phyloP scores from a whole-genome alignment of 805 yeast genomes.

The Kazachstania kunashirensis region DNA sequence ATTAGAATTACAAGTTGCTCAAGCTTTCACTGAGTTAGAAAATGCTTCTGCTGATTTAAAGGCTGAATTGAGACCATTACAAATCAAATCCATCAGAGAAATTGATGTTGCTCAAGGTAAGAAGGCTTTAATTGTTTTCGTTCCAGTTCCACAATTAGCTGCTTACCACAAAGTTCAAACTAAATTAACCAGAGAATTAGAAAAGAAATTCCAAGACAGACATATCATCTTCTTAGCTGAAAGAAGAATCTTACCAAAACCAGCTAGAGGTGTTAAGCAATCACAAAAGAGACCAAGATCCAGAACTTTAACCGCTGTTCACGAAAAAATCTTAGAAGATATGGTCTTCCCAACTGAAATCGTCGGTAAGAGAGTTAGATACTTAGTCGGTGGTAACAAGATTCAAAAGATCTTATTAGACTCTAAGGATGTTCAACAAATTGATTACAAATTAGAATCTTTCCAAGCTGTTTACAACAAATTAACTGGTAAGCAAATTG shows the following conservation, averaged over 20 bases:
- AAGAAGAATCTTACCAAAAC: slow-evolving; percentile 99
- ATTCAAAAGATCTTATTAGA: slow-evolving; percentile 95
- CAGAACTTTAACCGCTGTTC: slow-evolving; percentile 97
- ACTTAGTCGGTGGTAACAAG: slow-evolving; percentile 97
- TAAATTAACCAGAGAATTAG: slow-evolving; percentile 97
- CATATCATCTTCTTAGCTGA: slow-evolving; percentile 99
- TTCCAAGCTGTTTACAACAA: slow-evolving; percentile 98
- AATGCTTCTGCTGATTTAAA: slow-evolving; percentile 86
- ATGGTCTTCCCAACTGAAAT: slow-evolving; percentile 99
- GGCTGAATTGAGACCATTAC: slow-evolving; percentile 97
- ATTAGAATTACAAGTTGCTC: slow-evolving; percentile 98
- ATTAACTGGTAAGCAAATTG: slow-evolving; percentile 99
- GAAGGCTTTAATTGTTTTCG: slow-evolving; percentile 96
- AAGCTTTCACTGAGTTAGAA: slow-evolving; percentile 95
- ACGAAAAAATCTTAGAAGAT: slow-evolving; percentile 97
- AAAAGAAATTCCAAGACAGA: slow-evolving; percentile 99
- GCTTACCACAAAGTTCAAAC: slow-evolving; percentile 96
- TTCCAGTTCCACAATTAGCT: slow-evolving; percentile 88
- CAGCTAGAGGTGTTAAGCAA: slow-evolving; percentile 90
- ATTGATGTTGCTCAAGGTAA: slow-evolving; percentile 96
- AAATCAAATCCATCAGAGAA: slow-evolving; percentile 96
- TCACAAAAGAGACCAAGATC: slow-evolving; percentile 99
- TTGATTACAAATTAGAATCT: slow-evolving; percentile 98
- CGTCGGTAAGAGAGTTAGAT: slow-evolving; percentile 98
- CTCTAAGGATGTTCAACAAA: slow-evolving; percentile 93